Evolutionary conservation across 208 protist genomes (phyloP).

Genomic region (Leishmania guyanensis): DNA sequence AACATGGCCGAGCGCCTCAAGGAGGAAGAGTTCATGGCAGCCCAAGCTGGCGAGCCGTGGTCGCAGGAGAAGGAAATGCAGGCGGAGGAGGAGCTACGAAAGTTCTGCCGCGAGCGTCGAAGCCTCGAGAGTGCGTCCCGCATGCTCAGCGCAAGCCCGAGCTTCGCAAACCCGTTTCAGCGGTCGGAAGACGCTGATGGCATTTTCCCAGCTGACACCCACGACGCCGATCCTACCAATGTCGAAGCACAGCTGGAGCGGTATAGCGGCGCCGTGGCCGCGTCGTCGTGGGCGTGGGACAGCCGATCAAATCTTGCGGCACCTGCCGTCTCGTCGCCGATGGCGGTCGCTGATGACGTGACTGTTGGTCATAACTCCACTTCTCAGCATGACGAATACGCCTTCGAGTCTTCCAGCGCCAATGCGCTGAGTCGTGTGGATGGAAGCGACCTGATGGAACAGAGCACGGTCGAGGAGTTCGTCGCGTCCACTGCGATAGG

Average conservation of each 20-base stretch:
- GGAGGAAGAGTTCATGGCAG: constrained; percentile 16
- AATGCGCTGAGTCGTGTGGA: constrained; percentile 12
- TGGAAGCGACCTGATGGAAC: constrained; percentile 8
- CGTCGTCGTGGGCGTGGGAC: constrained; percentile 27
- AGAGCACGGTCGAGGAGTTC: constrained; percentile 29
- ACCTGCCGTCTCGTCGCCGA: background rate
- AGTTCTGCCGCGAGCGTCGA: constrained; percentile 36
- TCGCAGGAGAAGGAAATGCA: constrained; percentile 42
- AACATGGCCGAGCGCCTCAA: constrained; percentile 43
- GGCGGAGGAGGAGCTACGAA: constrained; percentile 50
- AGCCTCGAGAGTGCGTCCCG: constrained; percentile 33
- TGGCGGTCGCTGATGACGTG: background rate
- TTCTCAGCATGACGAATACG: background rate
- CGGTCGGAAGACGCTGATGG: background rate
- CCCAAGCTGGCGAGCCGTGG: constrained; percentile 35
- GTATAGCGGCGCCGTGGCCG: constrained; percentile 25
- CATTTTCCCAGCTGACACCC: background rate
- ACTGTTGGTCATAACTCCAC: background rate
- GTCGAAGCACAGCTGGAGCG: background rate
- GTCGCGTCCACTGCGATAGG: constrained; percentile 26
- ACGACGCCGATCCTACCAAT: background rate
- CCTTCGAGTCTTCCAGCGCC: background rate
- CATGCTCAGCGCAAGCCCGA: constrained; percentile 32
- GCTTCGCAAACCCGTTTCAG: constrained; percentile 48
- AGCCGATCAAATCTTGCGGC: background rate